A percentile compares a stretch with the other conserved stretches of the same genome.
Conservation (phyloP, 495 filamentous ascomycete genomes). For the Hyaloscypha finlandica region DNA sequence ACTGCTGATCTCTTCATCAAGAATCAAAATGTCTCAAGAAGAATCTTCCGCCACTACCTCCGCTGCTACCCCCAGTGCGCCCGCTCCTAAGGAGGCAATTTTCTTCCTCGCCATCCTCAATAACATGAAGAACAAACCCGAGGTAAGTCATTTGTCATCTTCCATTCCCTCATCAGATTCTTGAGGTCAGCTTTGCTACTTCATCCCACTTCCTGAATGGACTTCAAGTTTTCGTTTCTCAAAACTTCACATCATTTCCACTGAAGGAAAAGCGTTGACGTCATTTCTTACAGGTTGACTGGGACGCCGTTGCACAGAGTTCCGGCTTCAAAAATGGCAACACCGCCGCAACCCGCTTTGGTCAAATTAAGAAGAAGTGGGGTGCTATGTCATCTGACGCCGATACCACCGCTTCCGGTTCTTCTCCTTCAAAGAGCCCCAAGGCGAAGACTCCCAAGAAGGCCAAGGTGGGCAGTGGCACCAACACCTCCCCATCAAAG, state of each 20-base stretch:
- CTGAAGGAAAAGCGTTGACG: no score
- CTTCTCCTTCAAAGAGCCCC: conserved; percentile 6
- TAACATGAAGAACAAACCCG: conserved; percentile 18
- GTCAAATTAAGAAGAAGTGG: conserved; percentile 31
- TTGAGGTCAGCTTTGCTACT: not conserved
- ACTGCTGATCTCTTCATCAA: no score
- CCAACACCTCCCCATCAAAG: conserved; percentile 26
- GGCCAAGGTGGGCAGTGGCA: conserved; percentile 26
- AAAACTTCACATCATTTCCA: not conserved
- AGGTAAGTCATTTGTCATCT: conserved; percentile 6
- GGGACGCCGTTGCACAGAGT: conserved; percentile 28
- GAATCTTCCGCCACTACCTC: not conserved
- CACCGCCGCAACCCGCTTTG: conserved; percentile 20
- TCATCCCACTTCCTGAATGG: not conserved
- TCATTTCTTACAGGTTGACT: conserved; percentile 28
- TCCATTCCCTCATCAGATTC: not conserved
- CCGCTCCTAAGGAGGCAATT: conserved; percentile 10
- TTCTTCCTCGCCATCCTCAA: conserved; percentile 13
- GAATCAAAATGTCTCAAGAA: not conserved
- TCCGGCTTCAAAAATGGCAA: conserved; percentile 22
- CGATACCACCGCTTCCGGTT: not conserved
- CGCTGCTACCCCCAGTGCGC: not conserved
- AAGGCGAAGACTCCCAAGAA: conserved; percentile 18
- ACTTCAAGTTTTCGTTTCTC: not conserved
- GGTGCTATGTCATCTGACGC: not conserved